These are phyloP conservation scores for Psilocybe cubensis DNA, from an alignment of 768 basidiomycete genomes.

Conservation along the genomic window DNA sequence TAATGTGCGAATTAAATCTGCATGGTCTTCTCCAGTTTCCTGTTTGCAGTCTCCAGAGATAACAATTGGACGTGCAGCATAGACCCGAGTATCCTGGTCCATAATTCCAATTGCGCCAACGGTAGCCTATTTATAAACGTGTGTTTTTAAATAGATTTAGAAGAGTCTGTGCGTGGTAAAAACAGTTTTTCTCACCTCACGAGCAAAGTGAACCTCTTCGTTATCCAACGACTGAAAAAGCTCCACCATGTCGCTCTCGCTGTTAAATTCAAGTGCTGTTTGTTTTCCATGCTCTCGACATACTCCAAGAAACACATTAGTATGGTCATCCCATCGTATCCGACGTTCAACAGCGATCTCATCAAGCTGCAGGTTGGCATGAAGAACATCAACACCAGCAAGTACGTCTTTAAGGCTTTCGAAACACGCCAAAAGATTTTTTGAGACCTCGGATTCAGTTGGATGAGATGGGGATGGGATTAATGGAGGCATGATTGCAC, in stretches of 20 bases:
- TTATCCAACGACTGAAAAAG: conserved; percentile 22
- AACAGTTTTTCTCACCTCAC: conserved; percentile 21
- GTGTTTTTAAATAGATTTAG: background rate
- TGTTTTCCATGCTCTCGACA: conserved; percentile 28
- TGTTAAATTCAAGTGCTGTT: conserved; percentile 21
- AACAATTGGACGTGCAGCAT: conserved; percentile 26
- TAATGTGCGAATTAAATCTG: conserved; percentile 13
- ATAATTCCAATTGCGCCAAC: conserved; percentile 30
- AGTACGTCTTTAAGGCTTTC: background rate
- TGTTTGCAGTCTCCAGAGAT: conserved; percentile 33
- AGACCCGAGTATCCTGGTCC: conserved; percentile 24
- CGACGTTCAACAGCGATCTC: conserved; percentile 30
- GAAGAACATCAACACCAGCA: background rate
- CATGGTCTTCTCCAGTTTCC: conserved; percentile 27
- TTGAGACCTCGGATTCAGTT: background rate
- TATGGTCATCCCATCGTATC: conserved; percentile 25
- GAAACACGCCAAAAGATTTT: background rate
- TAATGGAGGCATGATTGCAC: conserved; percentile 16
- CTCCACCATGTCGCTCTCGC: conserved; percentile 24
- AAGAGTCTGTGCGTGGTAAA: background rate
- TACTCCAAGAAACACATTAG: conserved; percentile 29
- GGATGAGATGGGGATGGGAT: conserved; percentile 2
- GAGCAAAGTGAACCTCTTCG: conserved; percentile 24
- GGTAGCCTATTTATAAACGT: conserved; percentile 27
- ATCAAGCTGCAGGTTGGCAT: conserved; percentile 28